Conservation (phyloP, 257 asterid genomes). For the Buddleja alternifolia region DNA sequence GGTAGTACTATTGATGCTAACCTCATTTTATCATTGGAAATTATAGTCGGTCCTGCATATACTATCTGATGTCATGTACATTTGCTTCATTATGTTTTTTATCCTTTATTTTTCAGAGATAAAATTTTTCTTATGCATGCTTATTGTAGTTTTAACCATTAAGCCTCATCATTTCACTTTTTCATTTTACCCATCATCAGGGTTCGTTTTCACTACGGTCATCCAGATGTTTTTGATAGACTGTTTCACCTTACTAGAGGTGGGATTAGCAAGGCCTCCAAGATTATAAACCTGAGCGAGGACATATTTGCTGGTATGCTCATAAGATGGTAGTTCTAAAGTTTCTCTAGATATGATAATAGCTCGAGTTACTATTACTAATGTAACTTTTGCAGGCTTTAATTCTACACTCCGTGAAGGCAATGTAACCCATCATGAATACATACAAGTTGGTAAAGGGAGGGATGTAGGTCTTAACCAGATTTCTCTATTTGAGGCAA, state of each 20-base stretch:
- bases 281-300: conserved; percentile 88
- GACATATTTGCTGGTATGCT: conserved; percentile 94
- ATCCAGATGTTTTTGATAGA: conserved; percentile 98
- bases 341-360: conserved; percentile 4
- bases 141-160: neutral
- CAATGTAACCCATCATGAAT: conserved; percentile 97
- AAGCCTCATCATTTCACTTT: neutral
- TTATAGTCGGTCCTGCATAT: neutral
- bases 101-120: neutral
- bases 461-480: conserved; percentile 99
- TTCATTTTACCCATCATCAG: conserved; percentile 33
- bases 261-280: conserved; percentile 98
- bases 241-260: conserved; percentile 95
- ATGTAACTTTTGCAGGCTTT: conserved; percentile 58
- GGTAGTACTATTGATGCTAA: too few relatives aligned
- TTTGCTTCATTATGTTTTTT: neutral
- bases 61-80: neutral
- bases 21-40: conserved; percentile 4
- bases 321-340: neutral
- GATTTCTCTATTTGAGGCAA: conserved; percentile 95
- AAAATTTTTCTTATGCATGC: neutral
- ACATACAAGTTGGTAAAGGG: conserved; percentile 99
- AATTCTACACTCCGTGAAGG: conserved; percentile 99
- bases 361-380: conserved; percentile 16
- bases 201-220: conserved; percentile 99